Base-by-base conservation (phyloP, 139 green algal genomes). In the Pleodorina starrii region DNA sequence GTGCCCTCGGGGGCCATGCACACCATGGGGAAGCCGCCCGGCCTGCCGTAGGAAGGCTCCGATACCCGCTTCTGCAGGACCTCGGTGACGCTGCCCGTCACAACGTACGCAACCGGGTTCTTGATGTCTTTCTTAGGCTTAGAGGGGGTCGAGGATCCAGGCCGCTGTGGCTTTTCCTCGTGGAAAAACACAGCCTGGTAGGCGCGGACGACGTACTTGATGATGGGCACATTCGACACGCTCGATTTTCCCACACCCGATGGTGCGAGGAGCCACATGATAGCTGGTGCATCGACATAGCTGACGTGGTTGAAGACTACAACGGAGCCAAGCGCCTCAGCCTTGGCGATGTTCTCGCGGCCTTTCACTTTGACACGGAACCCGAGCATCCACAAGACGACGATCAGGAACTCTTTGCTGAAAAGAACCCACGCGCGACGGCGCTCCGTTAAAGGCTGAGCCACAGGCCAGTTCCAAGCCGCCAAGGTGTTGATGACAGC, bases 1-100 rank as follows among this genome's bases (percentile, higher is more conserved):
- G 84, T 89, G 84, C 84, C 84, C 50, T 89, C 84, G 5, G 84
- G 84, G 1, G 84, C 84, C 69, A 89, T 89, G 69, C 36, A 54
- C 2, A 89, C 23, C 84, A 89, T 74, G 25, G 84, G 84, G 51
- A 83, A 89, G 46, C 84, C 84, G 5, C 84, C 84, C 10, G 69
- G 84, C 46, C 74, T 82, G 84, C 84, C 68, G 50, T 89, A 89
- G 17, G 50, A 38, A 6, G 84, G 84, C 25, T 89, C 84, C 10
- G 50, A 48, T 16, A 83, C 69, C 1, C 84, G 84, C 50, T 82
- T 73, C 19, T 71, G 50, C 23, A 89, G 69, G 44, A 89, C 84
- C 50, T 89, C 84, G 0, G 69, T 82, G 5, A 82, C 84, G 69
- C 69, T 83, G 25, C 84, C 69, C 25, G 69, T 89, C 1, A 89